phyloP scores from a whole-genome alignment of 148 eudicot genomes.

The Vaccinium darrowii region DNA sequence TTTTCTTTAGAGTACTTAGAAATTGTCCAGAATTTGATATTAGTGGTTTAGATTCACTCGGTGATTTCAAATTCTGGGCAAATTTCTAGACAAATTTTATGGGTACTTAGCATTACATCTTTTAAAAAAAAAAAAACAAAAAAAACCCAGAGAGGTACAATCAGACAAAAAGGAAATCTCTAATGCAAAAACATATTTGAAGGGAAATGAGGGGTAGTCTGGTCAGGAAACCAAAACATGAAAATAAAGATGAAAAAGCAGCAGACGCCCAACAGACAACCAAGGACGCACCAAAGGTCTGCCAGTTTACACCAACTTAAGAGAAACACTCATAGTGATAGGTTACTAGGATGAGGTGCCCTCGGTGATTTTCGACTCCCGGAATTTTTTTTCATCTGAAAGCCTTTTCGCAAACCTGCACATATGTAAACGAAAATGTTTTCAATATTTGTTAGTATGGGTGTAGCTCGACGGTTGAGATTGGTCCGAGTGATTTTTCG shows the following conservation, averaged over 20 bases:
- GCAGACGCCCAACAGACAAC: background rate
- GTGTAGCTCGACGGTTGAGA: background rate
- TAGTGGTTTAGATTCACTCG: too few species aligned
- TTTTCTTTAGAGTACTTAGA: too few species aligned
- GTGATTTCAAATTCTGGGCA: too few species aligned
- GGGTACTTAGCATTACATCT: too few species aligned
- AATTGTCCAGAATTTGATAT: too few species aligned
- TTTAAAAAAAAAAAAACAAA: too few species aligned
- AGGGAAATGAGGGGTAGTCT: background rate
- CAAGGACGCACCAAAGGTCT: background rate
- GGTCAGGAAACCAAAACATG: too few species aligned
- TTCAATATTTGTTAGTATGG: background rate
- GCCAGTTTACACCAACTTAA: background rate
- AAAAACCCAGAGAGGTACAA: too few species aligned
- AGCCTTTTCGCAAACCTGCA: slow-evolving; percentile 18
- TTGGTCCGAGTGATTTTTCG: background rate
- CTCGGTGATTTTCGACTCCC: background rate
- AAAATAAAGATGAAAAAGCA: too few species aligned
- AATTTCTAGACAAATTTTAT: too few species aligned
- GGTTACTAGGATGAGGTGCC: background rate
- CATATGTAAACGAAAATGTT: too few species aligned
- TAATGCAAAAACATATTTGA: background rate
- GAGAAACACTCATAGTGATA: background rate
- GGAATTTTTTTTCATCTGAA: slow-evolving; percentile 20
- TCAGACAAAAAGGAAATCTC: too few species aligned